Percentiles rank a stretch among this genome's conserved stretches.
These are phyloP conservation scores for Thelonectria olida DNA, from an alignment of 2,329 filamentous ascomycete species.

Conservation along the genomic window DNA sequence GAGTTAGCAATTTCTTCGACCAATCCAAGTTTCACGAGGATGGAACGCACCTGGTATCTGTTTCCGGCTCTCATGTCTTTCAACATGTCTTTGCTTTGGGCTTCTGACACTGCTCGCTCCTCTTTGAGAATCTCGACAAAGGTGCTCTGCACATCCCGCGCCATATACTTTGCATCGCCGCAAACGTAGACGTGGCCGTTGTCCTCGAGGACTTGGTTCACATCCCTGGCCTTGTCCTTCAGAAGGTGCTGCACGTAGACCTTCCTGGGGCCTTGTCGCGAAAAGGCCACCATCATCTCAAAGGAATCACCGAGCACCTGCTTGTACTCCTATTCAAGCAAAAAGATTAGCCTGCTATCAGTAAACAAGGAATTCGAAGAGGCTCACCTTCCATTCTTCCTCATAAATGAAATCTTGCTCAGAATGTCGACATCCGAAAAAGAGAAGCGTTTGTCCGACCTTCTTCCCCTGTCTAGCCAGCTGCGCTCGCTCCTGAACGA, in stretches of 20 bases:
- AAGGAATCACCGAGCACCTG: slow-evolving; percentile 87
- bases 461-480: slow-evolving; percentile 81
- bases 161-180: slow-evolving; percentile 97
- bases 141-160: slow-evolving; percentile 87
- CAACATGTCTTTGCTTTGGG: slow-evolving; percentile 94
- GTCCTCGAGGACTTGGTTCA: slow-evolving; percentile 86
- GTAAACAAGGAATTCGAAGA: neutral
- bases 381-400: slow-evolving; percentile 88
- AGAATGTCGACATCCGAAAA: slow-evolving; percentile 91
- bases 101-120: slow-evolving; percentile 80
- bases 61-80: slow-evolving; percentile 95
- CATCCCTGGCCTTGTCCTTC: slow-evolving; percentile 80
- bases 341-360: slow-evolving; percentile 36
- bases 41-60: slow-evolving; percentile 85
- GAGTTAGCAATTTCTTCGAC: slow-evolving; percentile 21
- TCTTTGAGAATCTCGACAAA: slow-evolving; percentile 87
- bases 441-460: slow-evolving; percentile 88
- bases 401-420: slow-evolving; percentile 92
- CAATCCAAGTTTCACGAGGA: neutral
- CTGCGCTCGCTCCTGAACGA: slow-evolving; percentile 91
- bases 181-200: slow-evolving; percentile 98
- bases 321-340: slow-evolving; percentile 74
- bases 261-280: slow-evolving; percentile 84
- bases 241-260: slow-evolving; percentile 97
- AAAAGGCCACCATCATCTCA: slow-evolving; percentile 92